Base-by-base conservation (phyloP, 2,329 filamentous ascomycete genomes). In the Monosporascus sp. region DNA sequence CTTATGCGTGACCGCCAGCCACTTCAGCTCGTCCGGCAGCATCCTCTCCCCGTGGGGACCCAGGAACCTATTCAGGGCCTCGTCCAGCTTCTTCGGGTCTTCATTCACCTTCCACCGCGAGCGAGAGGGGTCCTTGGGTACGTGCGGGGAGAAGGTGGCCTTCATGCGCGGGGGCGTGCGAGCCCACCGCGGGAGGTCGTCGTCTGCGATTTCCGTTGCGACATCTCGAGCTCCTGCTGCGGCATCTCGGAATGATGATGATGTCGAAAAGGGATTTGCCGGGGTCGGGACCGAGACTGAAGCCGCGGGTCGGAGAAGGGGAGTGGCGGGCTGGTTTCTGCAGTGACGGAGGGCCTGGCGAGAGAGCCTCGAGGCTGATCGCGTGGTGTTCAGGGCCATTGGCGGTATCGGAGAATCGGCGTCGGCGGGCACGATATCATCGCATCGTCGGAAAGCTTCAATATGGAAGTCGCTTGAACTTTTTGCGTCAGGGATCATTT, bases 1-100 rank as follows among this genome's bases (percentile, higher is more conserved):
- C 82, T 97, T 97, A 72, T 97, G 94, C 60, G 94, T 99, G 52
- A 99, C 83, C 31, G 92, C 92, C 65, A 97, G 76, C 94, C 94
- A 99, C 75, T 97, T 97, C 57, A 94, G 79, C 74, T 99, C 93
- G 17, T 97, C 92, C 2, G 88, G 85, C 53, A 99, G 77, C 68
- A 94, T 70, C 62, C 80, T 82, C 60, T 88, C 82, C 53, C 89
- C 89, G 46, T 81, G 84, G 47, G 76, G 77, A 6, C 92, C 93
- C 52, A 97, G 74, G 61, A 97, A 81, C 50, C 78, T 78, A 60
- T 81, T 78, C 70, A 97, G 96, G 70, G 90, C 88, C 48, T 81
- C 76, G 68, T 97, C 88, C 52, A 99, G 77, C 65, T 78, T 77
- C 59, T 75, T 77, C 9, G 89, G 89, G 65, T 92, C 84, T 20